Base-by-base conservation (phyloP, 2,329 filamentous ascomycete species). In the Ascochyta pisi region DNA sequence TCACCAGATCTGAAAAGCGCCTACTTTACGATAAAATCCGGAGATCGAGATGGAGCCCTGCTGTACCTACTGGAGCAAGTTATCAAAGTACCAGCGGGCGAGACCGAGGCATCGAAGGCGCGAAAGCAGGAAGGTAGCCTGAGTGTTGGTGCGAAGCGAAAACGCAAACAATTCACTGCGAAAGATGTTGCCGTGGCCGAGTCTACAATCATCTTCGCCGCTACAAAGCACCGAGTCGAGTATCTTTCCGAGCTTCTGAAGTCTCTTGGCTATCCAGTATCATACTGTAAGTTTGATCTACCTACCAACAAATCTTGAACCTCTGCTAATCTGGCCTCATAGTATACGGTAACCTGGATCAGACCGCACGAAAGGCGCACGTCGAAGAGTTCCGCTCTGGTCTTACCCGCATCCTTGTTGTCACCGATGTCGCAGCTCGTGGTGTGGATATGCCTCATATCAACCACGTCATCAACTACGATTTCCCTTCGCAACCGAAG, bases 391-490 rank as follows among this genome's bases (percentile, higher is more conserved):
- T 99, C 75, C 84, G 96, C 56, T 83, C 82, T 23, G 95, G 95
- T 6, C 84, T 89, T 61, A 90, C 91, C 0, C 94, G 96, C 65
- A 92, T 99, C 43, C 79, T 99, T 8, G 93, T 99, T 3, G 94
- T 98, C 40, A 99, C 95, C 1, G 95, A 99, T 73, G 92, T 99
- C 50, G 95, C 95, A 13, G 95, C 95, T 22, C 86, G 95, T 86
- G 95, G 95, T 86, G 96, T 99, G 59, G 95, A 99, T 86, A 96
- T 99, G 64, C 95, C 95, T 0, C 85, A 97, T 42, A 83, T 99
- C 33, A 93, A 92, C 53, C 98, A 99, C 73, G 95, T 99, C 56
- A 94, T 99, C 81, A 98, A 99, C 81, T 99, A 96, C 77, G 94
- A 98, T 71, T 99, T 99, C 63, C 94, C 95, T 3, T 90, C 94